These are phyloP conservation scores for Aspergillus fructus DNA, from an alignment of 2,329 filamentous ascomycete genomes.

Conservation along the genomic window DNA sequence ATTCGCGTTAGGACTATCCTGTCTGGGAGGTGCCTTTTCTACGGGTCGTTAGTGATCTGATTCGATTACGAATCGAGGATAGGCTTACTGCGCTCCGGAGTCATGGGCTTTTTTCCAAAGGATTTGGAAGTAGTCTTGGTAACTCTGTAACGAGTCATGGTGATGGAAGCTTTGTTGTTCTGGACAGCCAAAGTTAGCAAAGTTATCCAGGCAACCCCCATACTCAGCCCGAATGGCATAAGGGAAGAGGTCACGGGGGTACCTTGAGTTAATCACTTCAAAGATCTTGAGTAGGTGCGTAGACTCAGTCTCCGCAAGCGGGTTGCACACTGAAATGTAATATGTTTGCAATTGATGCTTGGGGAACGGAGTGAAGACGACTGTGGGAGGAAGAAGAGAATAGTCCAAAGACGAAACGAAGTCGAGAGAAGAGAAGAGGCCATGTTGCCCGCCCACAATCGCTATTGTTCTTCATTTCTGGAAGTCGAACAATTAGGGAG, in stretches of 20 bases:
- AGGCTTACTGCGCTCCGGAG: not conserved
- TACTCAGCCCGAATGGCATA: not conserved
- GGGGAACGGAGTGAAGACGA: not conserved
- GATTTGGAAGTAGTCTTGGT: not conserved
- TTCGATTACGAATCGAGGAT: not conserved
- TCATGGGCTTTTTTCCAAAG: not conserved
- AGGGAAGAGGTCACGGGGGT: not conserved
- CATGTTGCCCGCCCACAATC: not conserved
- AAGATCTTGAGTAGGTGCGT: not conserved
- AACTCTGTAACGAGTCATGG: not conserved
- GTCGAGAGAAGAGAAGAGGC: not conserved
- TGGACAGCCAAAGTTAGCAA: not conserved
- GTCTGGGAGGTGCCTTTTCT: conserved; percentile 9
- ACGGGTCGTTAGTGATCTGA: not conserved
- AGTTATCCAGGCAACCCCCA: no score
- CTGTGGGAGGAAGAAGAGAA: not conserved
- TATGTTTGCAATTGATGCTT: not conserved
- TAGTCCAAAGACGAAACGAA: not conserved
- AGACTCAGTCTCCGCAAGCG: not conserved
- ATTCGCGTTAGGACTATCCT: conserved; percentile 12
- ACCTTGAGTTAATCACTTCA: not conserved
- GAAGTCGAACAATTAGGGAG: conserved; percentile 14
- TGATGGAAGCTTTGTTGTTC: not conserved
- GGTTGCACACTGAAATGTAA: not conserved
- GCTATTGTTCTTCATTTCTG: conserved; percentile 9